These are phyloP conservation scores for Nelumbo lutea DNA, from an alignment of 164 flowering plant genomes.

Conservation along the genomic window DNA sequence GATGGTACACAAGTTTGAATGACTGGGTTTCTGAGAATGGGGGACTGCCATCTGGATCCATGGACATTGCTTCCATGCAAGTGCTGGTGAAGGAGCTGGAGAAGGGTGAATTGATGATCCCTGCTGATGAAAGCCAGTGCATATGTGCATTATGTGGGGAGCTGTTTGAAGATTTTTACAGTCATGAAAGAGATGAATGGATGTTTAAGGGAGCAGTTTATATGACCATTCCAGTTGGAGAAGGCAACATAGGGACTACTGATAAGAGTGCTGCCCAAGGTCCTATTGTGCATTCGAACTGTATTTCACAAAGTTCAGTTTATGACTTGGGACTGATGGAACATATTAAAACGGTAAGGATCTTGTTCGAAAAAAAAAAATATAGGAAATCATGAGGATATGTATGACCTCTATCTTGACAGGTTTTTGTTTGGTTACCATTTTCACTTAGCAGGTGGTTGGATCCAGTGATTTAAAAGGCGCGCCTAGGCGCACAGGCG, in stretches of 20 bases:
- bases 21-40: conserved; percentile 52
- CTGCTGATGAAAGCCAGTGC: conserved; percentile 83
- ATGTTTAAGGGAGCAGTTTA: conserved; percentile 78
- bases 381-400: not conserved
- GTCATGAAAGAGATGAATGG: conserved; percentile 63
- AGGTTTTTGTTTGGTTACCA: not conserved
- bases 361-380: not conserved
- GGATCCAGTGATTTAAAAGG: too few relatives aligned
- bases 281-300: conserved; percentile 69
- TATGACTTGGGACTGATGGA: conserved; percentile 41
- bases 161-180: conserved; percentile 76
- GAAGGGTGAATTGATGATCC: conserved; percentile 46
- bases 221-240: conserved; percentile 24
- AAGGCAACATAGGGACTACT: conserved; percentile 16
- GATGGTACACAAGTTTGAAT: conserved; percentile 48
- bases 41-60: conserved; percentile 14
- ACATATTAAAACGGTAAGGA: conserved; percentile 41
- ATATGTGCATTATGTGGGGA: conserved; percentile 84
- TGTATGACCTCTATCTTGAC: not conserved
- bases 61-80: conserved; percentile 10
- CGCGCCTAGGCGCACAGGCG: too few relatives aligned
- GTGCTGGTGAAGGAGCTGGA: conserved; percentile 20
- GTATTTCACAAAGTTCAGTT: conserved; percentile 49
- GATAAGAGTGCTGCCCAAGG: conserved; percentile 29
- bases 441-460: not conserved